Base-by-base conservation (phyloP, 2,329 filamentous ascomycete genomes). In the Talaromyces marneffei region DNA sequence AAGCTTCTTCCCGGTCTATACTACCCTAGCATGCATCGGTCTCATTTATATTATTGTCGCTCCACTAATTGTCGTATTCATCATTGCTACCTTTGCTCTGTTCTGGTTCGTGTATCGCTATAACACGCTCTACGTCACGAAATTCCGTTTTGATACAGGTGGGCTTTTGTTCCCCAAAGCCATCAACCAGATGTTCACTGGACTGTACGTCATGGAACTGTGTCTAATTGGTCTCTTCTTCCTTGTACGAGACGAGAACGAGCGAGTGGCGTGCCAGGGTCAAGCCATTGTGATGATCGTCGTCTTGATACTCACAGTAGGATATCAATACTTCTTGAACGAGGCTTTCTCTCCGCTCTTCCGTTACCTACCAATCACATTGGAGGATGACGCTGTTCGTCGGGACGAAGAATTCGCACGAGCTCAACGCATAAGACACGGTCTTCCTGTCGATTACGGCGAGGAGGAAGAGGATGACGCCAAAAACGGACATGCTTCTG, bases 81-180 rank as follows among this genome's bases (percentile, higher is more conserved):
- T 94, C 67, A 86, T 96, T 68, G 86, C 97, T 72, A 97, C 93
- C 0, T 97, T 97, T 73, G 83, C 85, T 52, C 80, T 99, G 0
- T 87, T 97, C 65, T 99, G 92, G 92, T 82, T 97, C 48, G 93
- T 94, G 0, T 92, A 97, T 73, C 86, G 93, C n/a, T 97, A 97
- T 76, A 93, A 93, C 67, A 95, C 96, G 79, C 83, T 99, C 20
- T 99, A 97, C 69, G 92, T 99, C 63, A 95, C 87, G 27, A 89
- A 92, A 57, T 95, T 96, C 74, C 85, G 87, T 66, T 86, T 89
- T 63, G 94, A 99, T 75, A 99, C 93, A 0, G 94, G 94, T 42
- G 94, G 94, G 46, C 83, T 97, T 1, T 79, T 97, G 57, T 99
- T 96, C 69, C 94, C 94, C 0, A 85, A 88, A 37, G 94, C 94